Evolutionary conservation across 2,329 filamentous ascomycete species (phyloP).

Genomic region (Pseudogymnoascus sp.): DNA sequence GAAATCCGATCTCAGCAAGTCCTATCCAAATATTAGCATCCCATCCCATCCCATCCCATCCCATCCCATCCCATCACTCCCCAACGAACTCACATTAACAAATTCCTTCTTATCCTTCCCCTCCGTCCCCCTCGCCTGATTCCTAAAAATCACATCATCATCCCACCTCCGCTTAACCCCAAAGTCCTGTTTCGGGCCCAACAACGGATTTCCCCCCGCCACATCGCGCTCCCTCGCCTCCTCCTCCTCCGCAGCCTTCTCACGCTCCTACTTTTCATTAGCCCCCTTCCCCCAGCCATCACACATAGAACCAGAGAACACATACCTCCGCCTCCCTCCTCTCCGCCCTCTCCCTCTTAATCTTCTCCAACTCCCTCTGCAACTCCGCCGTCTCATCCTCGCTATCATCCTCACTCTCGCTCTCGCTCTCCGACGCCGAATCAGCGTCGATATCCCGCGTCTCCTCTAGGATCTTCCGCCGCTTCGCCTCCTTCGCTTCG

Average conservation of each 20-base stretch:
- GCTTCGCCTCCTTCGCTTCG: slow-evolving; percentile 69
- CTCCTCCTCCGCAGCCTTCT: slow-evolving; percentile 70
- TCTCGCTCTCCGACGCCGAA: slow-evolving; percentile 54
- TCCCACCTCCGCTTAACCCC: slow-evolving; percentile 90
- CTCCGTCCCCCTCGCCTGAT: slow-evolving; percentile 90
- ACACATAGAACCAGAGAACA: too few species aligned
- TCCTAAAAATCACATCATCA: slow-evolving; percentile 98
- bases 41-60: neutral
- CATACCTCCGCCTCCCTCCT: slow-evolving; percentile 62
- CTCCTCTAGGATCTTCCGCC: slow-evolving; percentile 79
- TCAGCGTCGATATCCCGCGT: slow-evolving; percentile 81
- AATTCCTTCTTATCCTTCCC: slow-evolving; percentile 91
- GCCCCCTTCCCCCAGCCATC: too few species aligned
- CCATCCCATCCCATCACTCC: slow-evolving; percentile 7
- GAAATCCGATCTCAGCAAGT: slow-evolving; percentile 89
- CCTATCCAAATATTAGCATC: slow-evolving; percentile 36
- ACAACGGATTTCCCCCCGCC: slow-evolving; percentile 80
- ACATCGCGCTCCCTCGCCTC: slow-evolving; percentile 82
- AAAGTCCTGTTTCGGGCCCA: slow-evolving; percentile 66
- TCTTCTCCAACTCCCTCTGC: slow-evolving; percentile 88
- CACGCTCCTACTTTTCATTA: slow-evolving; percentile 46
- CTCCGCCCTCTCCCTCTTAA: slow-evolving; percentile 73
- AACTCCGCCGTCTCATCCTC: slow-evolving; percentile 83
- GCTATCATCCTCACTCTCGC: slow-evolving; percentile 58
- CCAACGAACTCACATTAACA: slow-evolving; percentile 64